A percentile compares a stretch with the other conserved stretches of the same genome.
phyloP scores from a whole-genome alignment of 805 yeast species.

The Saccharomycopsis sp. region DNA sequence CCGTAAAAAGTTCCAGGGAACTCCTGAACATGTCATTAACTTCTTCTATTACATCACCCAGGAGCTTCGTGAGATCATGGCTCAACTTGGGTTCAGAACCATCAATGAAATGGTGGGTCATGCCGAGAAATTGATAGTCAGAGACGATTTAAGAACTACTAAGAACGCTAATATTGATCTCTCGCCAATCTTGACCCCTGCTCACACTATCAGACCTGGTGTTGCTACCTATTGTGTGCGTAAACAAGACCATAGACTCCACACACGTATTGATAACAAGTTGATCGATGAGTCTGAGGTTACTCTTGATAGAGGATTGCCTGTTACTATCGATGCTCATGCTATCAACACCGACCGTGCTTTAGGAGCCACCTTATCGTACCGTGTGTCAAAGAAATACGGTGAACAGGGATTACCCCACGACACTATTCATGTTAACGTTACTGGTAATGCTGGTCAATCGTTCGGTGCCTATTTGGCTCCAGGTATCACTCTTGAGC shows the following conservation, averaged over 20 bases:
- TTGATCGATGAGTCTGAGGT: slow-evolving; percentile 92
- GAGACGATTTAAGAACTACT: slow-evolving; percentile 79
- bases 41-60: slow-evolving; percentile 93
- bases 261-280: slow-evolving; percentile 90
- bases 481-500: slow-evolving; percentile 88
- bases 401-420: slow-evolving; percentile 94
- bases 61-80: slow-evolving; percentile 90
- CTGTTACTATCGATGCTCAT: slow-evolving; percentile 88
- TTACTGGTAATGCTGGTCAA: slow-evolving; percentile 94
- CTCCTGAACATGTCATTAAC: slow-evolving; percentile 97
- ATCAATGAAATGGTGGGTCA: slow-evolving; percentile 98
- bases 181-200: slow-evolving; percentile 93
- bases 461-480: slow-evolving; percentile 98
- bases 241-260: slow-evolving; percentile 90
- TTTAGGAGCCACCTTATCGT: slow-evolving; percentile 89
- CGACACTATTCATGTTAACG: slow-evolving; percentile 90
- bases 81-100: slow-evolving; percentile 89
- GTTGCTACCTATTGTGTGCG: slow-evolving; percentile 89
- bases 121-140: slow-evolving; percentile 80
- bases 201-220: slow-evolving; percentile 93
- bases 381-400: slow-evolving; percentile 85
- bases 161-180: slow-evolving; percentile 89
- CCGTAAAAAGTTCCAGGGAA: slow-evolving; percentile 87
- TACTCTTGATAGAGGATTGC: slow-evolving; percentile 93
- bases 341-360: slow-evolving; percentile 96